Evolutionary conservation across 2,329 filamentous ascomycete species (phyloP).

Genomic region (Huntiella bhutanensis): DNA sequence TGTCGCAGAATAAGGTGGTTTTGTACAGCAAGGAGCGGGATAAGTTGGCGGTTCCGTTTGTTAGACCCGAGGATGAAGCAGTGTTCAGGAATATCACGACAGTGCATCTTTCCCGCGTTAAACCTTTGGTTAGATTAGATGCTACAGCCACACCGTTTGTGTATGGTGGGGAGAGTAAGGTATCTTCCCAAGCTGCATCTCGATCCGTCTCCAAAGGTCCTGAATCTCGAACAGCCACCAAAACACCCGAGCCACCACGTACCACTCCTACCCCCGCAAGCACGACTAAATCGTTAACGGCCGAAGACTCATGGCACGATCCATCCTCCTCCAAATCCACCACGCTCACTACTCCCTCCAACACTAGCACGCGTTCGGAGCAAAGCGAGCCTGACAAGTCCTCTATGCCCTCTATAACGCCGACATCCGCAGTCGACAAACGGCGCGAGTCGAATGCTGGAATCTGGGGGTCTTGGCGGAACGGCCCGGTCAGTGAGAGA

Average conservation of each 20-base stretch:
- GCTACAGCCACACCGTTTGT: conserved; percentile 23
- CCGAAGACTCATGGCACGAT: conserved; percentile 6
- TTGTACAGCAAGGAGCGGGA: conserved; percentile 73
- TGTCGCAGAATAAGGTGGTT: conserved; percentile 79
- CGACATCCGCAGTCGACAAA: conserved; percentile 8
- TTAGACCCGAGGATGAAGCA: conserved; percentile 72
- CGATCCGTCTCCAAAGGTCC: conserved; percentile 6
- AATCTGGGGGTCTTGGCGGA: conserved; percentile 57
- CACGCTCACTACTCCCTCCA: conserved; percentile 5
- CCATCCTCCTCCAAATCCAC: conserved; percentile 3
- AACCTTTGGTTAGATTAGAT: conserved; percentile 41
- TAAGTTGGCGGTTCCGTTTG: conserved; percentile 77
- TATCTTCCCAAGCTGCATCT: not conserved
- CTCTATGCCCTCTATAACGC: conserved; percentile 16
- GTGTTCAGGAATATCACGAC: conserved; percentile 63
- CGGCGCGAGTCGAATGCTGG: conserved; percentile 19
- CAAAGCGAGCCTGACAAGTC: conserved; percentile 6
- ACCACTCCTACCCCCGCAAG: conserved; percentile 10
- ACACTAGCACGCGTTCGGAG: conserved; percentile 3
- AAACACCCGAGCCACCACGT: conserved; percentile 13
- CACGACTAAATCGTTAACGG: not conserved
- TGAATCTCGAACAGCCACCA: conserved; percentile 1
- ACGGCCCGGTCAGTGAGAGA: conserved; percentile 31
- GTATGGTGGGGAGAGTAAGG: conserved; percentile 19
- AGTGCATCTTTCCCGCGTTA: conserved; percentile 35